Conservation (phyloP, 164 flowering plant species). For the Protea cynaroides region DNA sequence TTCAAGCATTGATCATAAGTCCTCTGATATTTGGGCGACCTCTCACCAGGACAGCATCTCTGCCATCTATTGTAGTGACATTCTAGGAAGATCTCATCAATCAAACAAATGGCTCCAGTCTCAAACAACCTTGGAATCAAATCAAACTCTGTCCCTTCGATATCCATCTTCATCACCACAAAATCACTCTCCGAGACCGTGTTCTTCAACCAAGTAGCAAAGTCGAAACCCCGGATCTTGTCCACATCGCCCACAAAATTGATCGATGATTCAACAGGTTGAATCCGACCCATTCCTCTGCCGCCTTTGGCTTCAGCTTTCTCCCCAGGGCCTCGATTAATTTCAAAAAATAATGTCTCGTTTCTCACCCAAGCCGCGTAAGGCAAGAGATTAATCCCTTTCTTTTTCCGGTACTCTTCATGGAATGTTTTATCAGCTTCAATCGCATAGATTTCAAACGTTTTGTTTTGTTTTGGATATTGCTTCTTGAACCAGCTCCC, state of each 20-base stretch:
- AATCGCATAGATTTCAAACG: conserved; percentile 82
- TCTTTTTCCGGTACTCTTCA: conserved; percentile 54
- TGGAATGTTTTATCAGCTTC: conserved; percentile 87
- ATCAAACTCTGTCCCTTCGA: conserved; percentile 95
- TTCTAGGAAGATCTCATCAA: conserved; percentile 92
- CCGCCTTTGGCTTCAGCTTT: conserved; percentile 34
- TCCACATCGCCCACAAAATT: conserved; percentile 39
- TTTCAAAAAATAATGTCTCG: conserved; percentile 74
- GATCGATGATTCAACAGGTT: conserved; percentile 31
- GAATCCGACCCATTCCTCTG: conserved; percentile 92
- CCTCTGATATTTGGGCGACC: conserved; percentile 72
- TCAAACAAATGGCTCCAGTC: conserved; percentile 89
- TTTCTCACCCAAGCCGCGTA: conserved; percentile 95
- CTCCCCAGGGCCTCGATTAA: conserved; percentile 61
- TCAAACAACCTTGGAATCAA: conserved; percentile 83
- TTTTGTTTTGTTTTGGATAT: conserved; percentile 88
- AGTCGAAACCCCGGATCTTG: conserved; percentile 83
- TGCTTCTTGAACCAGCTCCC: conserved; percentile 96
- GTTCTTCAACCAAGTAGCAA: conserved; percentile 87
- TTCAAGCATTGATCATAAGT: conserved; percentile 86
- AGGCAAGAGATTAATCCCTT: conserved; percentile 65
- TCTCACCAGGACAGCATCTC: conserved; percentile 83
- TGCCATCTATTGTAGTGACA: conserved; percentile 99
- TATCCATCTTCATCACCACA: conserved; percentile 99
- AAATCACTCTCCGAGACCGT: conserved; percentile 71